Conservation (phyloP, 2,329 filamentous ascomycete genomes). For the Trichoderma aggressivum region DNA sequence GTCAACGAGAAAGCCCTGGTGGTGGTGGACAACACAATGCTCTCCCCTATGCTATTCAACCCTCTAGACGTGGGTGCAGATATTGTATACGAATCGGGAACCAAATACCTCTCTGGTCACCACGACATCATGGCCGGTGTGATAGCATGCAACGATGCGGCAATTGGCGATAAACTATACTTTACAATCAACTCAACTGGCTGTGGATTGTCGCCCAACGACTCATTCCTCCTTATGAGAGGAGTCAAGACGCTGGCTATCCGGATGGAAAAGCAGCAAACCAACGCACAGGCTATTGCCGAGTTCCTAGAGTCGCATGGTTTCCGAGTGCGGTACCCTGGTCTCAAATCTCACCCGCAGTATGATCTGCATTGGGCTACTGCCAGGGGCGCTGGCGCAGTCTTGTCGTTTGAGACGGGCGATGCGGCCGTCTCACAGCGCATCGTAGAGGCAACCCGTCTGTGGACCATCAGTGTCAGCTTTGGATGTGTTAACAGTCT, state of each 20-base stretch:
- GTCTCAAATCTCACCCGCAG: slow-evolving; percentile 90
- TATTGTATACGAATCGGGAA: slow-evolving; percentile 95
- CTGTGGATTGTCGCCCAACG: slow-evolving; percentile 90
- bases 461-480: slow-evolving; percentile 95
- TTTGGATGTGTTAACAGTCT: slow-evolving; percentile 98
- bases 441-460: slow-evolving; percentile 86
- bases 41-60: slow-evolving; percentile 90
- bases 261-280: slow-evolving; percentile 97
- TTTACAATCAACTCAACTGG: slow-evolving; percentile 97
- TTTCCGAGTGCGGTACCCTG: slow-evolving; percentile 93
- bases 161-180: slow-evolving; percentile 83
- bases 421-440: slow-evolving; percentile 79
- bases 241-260: slow-evolving; percentile 96
- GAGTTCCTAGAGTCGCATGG: slow-evolving; percentile 87
- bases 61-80: slow-evolving; percentile 93
- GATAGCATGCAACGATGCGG: slow-evolving; percentile 80
- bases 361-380: slow-evolving; percentile 96
- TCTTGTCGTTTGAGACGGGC: slow-evolving; percentile 94
- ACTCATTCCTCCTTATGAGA: slow-evolving; percentile 91
- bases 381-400: slow-evolving; percentile 88
- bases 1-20: slow-evolving; percentile 77
- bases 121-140: slow-evolving; percentile 99
- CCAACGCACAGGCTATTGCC: slow-evolving; percentile 86
- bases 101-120: slow-evolving; percentile 95
- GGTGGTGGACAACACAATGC: slow-evolving; percentile 97